Percentiles rank a stretch among this genome's conserved stretches.
These are phyloP conservation scores for Plectranthus barbatus DNA, from an alignment of 257 asterid species.

Conservation along the genomic window DNA sequence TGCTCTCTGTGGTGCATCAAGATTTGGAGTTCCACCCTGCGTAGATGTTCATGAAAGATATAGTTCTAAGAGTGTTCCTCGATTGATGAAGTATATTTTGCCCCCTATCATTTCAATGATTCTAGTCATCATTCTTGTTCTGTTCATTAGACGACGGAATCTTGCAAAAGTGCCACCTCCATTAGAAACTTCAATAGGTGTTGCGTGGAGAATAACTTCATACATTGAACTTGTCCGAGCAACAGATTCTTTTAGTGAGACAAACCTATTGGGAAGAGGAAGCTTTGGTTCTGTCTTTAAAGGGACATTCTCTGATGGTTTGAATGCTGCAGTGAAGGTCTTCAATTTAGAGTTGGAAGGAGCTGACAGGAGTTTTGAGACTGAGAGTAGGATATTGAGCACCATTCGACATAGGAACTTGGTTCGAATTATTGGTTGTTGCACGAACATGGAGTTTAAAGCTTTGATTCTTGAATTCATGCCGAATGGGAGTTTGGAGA, in stretches of 20 bases:
- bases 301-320: background rate
- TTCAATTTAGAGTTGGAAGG: background rate
- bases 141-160: background rate
- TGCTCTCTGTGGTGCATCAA: constrained; percentile 22
- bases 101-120: background rate
- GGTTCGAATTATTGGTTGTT: constrained; percentile 1
- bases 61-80: background rate
- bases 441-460: background rate
- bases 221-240: background rate
- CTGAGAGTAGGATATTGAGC: background rate
- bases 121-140: background rate
- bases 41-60: background rate
- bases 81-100: background rate
- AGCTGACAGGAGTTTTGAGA: background rate
- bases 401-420: background rate
- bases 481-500: constrained; percentile 4
- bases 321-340: background rate
- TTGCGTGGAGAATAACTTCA: background rate
- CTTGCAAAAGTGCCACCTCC: too few species aligned
- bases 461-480: constrained; percentile 8
- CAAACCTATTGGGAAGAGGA: constrained; percentile 2
- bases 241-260: background rate
- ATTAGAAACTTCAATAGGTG: background rate
- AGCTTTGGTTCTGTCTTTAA: background rate
- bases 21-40: constrained; percentile 18